These are phyloP conservation scores for Brachypodium distachyon DNA, from an alignment of 202 grass and related monocot genomes.

Conservation along the genomic window DNA sequence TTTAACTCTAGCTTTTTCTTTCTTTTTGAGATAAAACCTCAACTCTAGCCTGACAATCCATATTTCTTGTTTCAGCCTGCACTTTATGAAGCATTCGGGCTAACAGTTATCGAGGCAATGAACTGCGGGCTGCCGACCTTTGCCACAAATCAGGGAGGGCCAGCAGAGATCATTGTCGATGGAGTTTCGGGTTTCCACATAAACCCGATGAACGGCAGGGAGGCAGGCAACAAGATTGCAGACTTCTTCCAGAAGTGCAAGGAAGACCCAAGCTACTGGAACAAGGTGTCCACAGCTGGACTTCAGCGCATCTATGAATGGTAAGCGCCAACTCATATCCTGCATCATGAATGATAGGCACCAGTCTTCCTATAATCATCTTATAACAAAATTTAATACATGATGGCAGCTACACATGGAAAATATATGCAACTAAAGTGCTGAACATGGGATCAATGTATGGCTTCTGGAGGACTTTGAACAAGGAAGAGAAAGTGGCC, in stretches of 20 bases:
- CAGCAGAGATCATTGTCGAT: slow-evolving; percentile 87
- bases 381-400: not conserved
- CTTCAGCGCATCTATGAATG: slow-evolving; percentile 92
- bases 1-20: not conserved
- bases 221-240: slow-evolving; percentile 65
- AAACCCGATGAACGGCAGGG: slow-evolving; percentile 61
- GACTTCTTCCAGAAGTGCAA: slow-evolving; percentile 85
- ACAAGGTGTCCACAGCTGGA: slow-evolving; percentile 72
- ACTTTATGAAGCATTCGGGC: slow-evolving; percentile 89
- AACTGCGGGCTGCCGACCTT: slow-evolving; percentile 86
- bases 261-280: slow-evolving; percentile 75
- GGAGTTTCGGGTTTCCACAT: slow-evolving; percentile 93
- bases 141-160: slow-evolving; percentile 80
- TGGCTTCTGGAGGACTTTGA: slow-evolving; percentile 73
- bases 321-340: slow-evolving; percentile 13
- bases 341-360: not conserved
- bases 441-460: slow-evolving; percentile 84
- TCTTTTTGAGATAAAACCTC: not conserved
- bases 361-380: not conserved
- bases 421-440: slow-evolving; percentile 84
- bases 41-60: not conserved
- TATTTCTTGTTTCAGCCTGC: slow-evolving; percentile 61
- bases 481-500: slow-evolving; percentile 53
- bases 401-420: slow-evolving; percentile 81
- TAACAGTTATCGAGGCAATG: slow-evolving; percentile 95